A percentile compares a stretch with the other conserved stretches of the same genome.
These are phyloP conservation scores for Hypoxylon sp. DNA, from an alignment of 2,329 filamentous ascomycete genomes.

Conservation along the genomic window DNA sequence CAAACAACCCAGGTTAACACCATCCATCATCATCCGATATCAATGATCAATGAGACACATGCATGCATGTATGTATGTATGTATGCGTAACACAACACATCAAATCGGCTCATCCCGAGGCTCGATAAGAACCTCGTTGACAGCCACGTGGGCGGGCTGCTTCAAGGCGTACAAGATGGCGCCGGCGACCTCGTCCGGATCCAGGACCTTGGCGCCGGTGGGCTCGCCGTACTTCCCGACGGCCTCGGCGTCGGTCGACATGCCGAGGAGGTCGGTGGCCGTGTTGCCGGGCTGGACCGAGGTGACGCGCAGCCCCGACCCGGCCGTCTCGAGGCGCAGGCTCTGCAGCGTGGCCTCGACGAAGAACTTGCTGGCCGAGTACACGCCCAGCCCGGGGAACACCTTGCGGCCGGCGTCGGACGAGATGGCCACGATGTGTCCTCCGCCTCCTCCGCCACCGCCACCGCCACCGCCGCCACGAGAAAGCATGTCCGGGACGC, in stretches of 20 bases:
- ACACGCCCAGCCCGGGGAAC: constrained; percentile 82
- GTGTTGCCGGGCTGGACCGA: constrained; percentile 81
- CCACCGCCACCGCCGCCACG: constrained; percentile 55
- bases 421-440: constrained; percentile 80
- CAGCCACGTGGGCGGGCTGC: constrained; percentile 77
- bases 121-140: constrained; percentile 84
- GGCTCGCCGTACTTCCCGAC: constrained; percentile 82
- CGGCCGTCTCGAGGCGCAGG: constrained; percentile 78
- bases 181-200: constrained; percentile 74
- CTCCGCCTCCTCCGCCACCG: not conserved
- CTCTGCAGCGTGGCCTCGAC: constrained; percentile 82
- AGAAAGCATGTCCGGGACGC: constrained; percentile 75
- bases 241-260: constrained; percentile 80
- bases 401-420: constrained; percentile 84
- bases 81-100: too few relatives aligned
- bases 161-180: constrained; percentile 78
- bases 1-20: too few relatives aligned
- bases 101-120: constrained; percentile 80
- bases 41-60: too few relatives aligned
- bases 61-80: too few relatives aligned
- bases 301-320: constrained; percentile 76
- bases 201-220: constrained; percentile 77
- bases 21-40: too few relatives aligned
- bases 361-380: constrained; percentile 86
- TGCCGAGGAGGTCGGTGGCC: constrained; percentile 74